Evolutionary conservation across 179 eudicot genomes (phyloP), one percentile per base, ranked within the genome.

Genomic region (Pouteria campechiana): DNA sequence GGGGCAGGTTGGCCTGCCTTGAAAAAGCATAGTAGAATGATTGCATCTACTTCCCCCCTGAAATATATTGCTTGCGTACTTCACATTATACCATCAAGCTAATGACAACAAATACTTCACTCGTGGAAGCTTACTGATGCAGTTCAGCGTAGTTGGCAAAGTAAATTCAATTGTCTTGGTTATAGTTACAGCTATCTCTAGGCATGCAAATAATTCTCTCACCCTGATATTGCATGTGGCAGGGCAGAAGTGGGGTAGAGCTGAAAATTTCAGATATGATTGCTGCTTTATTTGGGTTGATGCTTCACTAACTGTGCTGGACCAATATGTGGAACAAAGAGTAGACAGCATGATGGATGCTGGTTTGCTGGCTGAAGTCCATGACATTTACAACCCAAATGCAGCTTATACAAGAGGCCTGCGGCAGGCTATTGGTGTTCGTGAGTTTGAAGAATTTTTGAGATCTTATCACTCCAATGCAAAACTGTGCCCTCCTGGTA

Each of bases 241-340:
- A 81, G 87, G 70, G 69, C 88, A 90, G 96, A 73, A 87, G 38
- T 90, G 96, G 98, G 96, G 98, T 22, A 68, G 63, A 54, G 73
- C 72, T 48, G 80, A 78, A 72, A 55, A 70, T 67, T 70, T 69
- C 52, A 79, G 82, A 73, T 90, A 77, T 48, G 37, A 73, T 50
- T 86, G 96, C 68, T 76, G 84, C 55, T 86, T 87, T 43, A 65
- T 86, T 46, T 86, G 96, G 54, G 76, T 82, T 32, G 92, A 87
- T 69, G 94, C 84, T 44, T 76, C 92, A 54, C 80, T 82, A 13
- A 61, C 84, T 9, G 79, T 73, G 29, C 47, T 90, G 64, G 96
- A 90, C 57, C 59, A 58, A 58, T 82, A 68, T 61, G 98, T 90
- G 38, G 82, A 77, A 2, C 64, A 61, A 54, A 76, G 98, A 65